phyloP scores from a whole-genome alignment of 306 rosid genomes.

The Arachis hypogaea region DNA sequence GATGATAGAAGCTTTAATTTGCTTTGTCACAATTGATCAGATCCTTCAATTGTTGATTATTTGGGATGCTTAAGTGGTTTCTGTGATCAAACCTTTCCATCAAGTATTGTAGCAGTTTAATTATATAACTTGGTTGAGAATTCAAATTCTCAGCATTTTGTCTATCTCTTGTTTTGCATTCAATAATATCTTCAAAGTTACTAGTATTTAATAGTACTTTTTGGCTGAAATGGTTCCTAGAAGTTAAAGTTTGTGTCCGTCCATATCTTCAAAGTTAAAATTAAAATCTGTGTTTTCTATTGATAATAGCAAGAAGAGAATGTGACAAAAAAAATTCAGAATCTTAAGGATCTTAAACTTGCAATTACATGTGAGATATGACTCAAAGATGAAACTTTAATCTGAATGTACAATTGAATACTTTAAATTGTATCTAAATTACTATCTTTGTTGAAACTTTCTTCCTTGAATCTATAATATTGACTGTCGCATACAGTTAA shows the following conservation, averaged over 20 bases:
- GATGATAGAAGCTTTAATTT: too few species aligned
- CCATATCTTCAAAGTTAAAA: neutral
- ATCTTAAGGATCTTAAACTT: neutral
- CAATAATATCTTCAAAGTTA: too few species aligned
- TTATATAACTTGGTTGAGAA: constrained; percentile 1
- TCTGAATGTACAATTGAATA: neutral
- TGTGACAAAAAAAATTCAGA: neutral
- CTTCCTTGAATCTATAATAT: constrained; percentile 11
- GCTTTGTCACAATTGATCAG: constrained; percentile 15
- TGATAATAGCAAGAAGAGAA: neutral
- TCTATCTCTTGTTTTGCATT: neutral
- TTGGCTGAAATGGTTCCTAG: neutral
- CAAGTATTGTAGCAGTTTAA: constrained; percentile 1
- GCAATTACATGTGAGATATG: neutral
- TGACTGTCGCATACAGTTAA: constrained; percentile 28
- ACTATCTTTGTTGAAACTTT: constrained; percentile 6
- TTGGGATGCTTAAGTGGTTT: neutral
- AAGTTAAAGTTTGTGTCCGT: constrained; percentile 1
- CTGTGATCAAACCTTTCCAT: neutral
- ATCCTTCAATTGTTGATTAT: constrained; percentile 6
- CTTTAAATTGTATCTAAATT: neutral
- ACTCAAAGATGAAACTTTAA: constrained; percentile 1
- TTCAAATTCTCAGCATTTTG: constrained; percentile 7
- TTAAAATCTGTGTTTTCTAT: neutral
- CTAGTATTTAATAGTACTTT: neutral